Percentiles rank a stretch among this genome's conserved stretches.
Evolutionary conservation across 2,329 filamentous ascomycete species (phyloP).

Genomic region (Colletotrichum liaoningense): DNA sequence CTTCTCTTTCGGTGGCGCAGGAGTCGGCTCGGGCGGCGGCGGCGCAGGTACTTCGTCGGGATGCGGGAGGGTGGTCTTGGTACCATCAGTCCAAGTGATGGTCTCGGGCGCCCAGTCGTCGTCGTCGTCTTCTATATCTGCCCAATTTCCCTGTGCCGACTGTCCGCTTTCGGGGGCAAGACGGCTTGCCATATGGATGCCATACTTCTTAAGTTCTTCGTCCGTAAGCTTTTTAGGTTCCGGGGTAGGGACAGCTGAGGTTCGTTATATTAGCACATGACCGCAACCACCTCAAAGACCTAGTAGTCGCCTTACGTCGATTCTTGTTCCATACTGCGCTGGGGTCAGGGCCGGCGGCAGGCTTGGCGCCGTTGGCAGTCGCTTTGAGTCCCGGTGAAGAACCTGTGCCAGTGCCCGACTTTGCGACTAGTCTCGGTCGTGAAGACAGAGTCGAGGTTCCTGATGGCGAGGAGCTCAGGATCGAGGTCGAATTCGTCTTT

Average conservation of each 20-base stretch:
- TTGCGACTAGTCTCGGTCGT: slow-evolving; percentile 80
- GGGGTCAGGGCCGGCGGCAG: slow-evolving; percentile 73
- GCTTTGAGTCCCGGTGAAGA: slow-evolving; percentile 56
- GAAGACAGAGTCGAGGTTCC: slow-evolving; percentile 61
- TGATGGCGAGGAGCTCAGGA: slow-evolving; percentile 56
- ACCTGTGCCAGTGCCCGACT: slow-evolving; percentile 73
- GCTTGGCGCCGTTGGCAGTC: slow-evolving; percentile 67
- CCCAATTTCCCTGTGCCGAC: slow-evolving; percentile 82
- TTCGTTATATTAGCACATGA: slow-evolving; percentile 42
- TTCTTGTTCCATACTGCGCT: slow-evolving; percentile 92
- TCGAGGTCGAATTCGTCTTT: slow-evolving; percentile 60
- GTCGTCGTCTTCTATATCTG: slow-evolving; percentile 89
- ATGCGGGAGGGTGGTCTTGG: slow-evolving; percentile 80
- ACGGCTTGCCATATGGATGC: slow-evolving; percentile 85
- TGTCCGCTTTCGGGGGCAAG: slow-evolving; percentile 79
- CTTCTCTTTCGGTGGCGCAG: slow-evolving; percentile 44
- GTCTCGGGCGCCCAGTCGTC: slow-evolving; percentile 89
- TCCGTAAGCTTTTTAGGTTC: slow-evolving; percentile 87
- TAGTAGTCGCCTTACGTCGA: slow-evolving; percentile 69
- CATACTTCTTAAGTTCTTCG: slow-evolving; percentile 87
- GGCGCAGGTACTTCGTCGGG: slow-evolving; percentile 60
- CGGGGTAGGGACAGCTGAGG: slow-evolving; percentile 69
- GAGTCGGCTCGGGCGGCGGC: slow-evolving; percentile 41
- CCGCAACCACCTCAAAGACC: neutral
- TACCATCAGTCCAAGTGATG: slow-evolving; percentile 90